Evolutionary conservation across 345 rosid species (phyloP).

Genomic region (Alliaria petiolata): DNA sequence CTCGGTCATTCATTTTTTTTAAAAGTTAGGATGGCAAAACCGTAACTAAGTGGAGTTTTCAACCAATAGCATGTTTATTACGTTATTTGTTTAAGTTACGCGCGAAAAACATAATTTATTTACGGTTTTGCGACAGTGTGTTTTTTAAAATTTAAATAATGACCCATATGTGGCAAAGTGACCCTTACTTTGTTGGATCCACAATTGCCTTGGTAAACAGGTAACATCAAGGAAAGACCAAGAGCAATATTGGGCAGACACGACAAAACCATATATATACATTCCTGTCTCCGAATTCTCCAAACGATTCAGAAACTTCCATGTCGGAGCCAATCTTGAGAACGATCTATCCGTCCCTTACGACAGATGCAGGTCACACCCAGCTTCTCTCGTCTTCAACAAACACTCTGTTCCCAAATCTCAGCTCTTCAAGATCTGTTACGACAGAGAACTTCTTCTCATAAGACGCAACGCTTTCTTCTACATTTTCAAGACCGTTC

Average conservation of each 20-base stretch:
- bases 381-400: constrained; percentile 62
- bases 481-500: constrained; percentile 68
- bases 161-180: too few relatives aligned
- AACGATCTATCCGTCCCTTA: constrained; percentile 56
- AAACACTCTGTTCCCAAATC: constrained; percentile 51
- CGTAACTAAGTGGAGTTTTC: neutral
- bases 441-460: constrained; percentile 77
- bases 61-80: too few relatives aligned
- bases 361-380: constrained; percentile 54
- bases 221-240: constrained; percentile 91
- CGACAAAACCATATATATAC: constrained; percentile 56
- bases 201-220: constrained; percentile 40
- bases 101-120: too few relatives aligned
- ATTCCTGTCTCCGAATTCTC: constrained; percentile 59
- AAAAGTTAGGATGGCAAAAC: neutral
- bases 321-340: constrained; percentile 54
- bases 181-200: neutral
- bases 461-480: constrained; percentile 63
- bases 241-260: constrained; percentile 80
- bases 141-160: too few relatives aligned
- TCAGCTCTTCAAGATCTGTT: constrained; percentile 67
- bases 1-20: too few relatives aligned
- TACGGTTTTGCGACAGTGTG: too few relatives aligned
- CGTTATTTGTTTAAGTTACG: too few relatives aligned
- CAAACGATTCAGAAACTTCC: constrained; percentile 55